phyloP scores from a whole-genome alignment of 176 grass and related monocot genomes.

The Tuctoria greenei region DNA sequence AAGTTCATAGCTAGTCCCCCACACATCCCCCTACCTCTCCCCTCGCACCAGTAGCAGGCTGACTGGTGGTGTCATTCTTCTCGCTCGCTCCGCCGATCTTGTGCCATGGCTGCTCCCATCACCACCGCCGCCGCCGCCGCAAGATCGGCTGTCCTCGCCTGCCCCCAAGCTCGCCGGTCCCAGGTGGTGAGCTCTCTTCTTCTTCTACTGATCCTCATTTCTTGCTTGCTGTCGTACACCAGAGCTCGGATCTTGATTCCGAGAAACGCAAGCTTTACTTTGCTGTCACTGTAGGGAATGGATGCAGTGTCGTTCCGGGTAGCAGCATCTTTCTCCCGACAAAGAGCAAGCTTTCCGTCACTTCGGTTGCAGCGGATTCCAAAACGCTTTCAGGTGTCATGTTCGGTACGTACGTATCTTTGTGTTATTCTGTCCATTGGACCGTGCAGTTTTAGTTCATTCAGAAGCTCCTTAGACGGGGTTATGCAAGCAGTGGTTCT shows the following conservation, averaged over 20 bases:
- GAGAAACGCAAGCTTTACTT: not conserved
- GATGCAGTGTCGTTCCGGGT: constrained; percentile 21
- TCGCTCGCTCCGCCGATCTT: not conserved
- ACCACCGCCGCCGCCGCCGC: constrained; percentile 15
- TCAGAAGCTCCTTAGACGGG: not conserved
- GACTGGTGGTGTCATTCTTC: not conserved
- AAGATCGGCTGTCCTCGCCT: constrained; percentile 15
- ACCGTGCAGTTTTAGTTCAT: not conserved
- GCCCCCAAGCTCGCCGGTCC: not conserved
- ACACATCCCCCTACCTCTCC: not conserved
- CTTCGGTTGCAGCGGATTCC: constrained; percentile 5
- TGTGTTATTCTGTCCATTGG: not conserved
- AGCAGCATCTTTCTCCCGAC: constrained; percentile 25
- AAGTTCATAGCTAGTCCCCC: constrained; percentile 5
- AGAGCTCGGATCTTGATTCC: constrained; percentile 18
- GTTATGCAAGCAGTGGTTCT: not conserved
- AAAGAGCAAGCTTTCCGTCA: constrained; percentile 37
- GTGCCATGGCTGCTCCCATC: constrained; percentile 32
- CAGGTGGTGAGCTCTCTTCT: constrained; percentile 15
- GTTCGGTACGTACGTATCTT: constrained; percentile 34
- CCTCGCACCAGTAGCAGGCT: no score
- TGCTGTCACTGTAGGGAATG: constrained; percentile 31
- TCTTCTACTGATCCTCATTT: not conserved
- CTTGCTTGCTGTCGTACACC: not conserved
- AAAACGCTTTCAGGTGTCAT: constrained; percentile 37